Conservation (phyloP, 1,284 basidiomycete species). For the Austroboletus niveus region DNA sequence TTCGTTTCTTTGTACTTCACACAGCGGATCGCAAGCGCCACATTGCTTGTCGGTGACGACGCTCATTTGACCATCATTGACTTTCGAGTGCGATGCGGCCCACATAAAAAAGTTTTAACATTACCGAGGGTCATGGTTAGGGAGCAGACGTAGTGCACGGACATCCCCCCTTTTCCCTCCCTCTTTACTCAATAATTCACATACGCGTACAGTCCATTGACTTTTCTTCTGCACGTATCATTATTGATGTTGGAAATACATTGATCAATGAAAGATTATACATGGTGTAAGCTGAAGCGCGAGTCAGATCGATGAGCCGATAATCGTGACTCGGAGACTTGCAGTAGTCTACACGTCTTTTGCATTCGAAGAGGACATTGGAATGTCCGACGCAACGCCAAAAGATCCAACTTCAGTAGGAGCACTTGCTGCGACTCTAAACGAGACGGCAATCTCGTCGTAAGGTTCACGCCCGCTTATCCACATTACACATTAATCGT, state of each 20-base stretch:
- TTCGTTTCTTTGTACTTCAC: slow-evolving; percentile 2
- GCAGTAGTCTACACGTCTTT: neutral
- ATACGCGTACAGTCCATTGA: slow-evolving; percentile 27
- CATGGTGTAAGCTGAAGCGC: neutral
- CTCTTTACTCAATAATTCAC: slow-evolving; percentile 27
- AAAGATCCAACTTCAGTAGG: slow-evolving; percentile 7
- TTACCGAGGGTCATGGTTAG: slow-evolving; percentile 29
- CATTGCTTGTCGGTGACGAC: slow-evolving; percentile 10
- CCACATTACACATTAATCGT: neutral
- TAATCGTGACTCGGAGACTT: slow-evolving; percentile 6
- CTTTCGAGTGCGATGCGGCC: neutral
- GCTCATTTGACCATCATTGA: slow-evolving; percentile 7
- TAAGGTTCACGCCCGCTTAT: slow-evolving; percentile 8
- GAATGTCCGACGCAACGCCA: slow-evolving; percentile 13
- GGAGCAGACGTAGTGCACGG: slow-evolving; percentile 42
- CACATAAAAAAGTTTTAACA: slow-evolving; percentile 18
- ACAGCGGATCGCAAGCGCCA: neutral
- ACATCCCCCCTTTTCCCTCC: slow-evolving; percentile 28
- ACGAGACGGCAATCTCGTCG: slow-evolving; percentile 19
- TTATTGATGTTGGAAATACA: slow-evolving; percentile 24
- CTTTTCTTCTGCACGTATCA: slow-evolving; percentile 29
- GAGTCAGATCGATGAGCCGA: neutral
- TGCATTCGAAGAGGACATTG: neutral
- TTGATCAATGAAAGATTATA: slow-evolving; percentile 1
- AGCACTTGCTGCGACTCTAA: slow-evolving; percentile 13